Conservation (phyloP, 2,329 filamentous ascomycete genomes). For the Emydomyces testavorans region DNA sequence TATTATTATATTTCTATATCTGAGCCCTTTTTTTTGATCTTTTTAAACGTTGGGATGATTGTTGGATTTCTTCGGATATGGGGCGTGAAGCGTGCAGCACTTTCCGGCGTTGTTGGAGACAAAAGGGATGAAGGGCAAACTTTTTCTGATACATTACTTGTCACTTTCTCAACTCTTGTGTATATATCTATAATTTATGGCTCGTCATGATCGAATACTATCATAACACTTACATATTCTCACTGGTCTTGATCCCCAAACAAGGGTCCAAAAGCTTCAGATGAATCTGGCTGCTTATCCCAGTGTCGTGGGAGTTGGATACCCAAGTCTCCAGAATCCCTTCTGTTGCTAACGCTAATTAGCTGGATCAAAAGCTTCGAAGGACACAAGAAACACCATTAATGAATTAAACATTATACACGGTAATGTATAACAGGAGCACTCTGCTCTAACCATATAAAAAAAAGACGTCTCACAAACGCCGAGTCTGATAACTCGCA, state of each 20-base stretch:
- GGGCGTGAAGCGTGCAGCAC: not conserved
- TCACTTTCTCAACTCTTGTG: slow-evolving; percentile 2
- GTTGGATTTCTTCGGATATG: slow-evolving; percentile 11
- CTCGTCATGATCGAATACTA: not conserved
- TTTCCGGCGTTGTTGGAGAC: not conserved
- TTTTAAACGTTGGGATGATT: slow-evolving; percentile 5
- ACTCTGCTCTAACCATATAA: not conserved
- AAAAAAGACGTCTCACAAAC: not conserved
- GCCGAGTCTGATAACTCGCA: no score
- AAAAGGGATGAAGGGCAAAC: not conserved
- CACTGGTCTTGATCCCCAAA: no score
- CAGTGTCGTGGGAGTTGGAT: no score
- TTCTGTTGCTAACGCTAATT: no score
- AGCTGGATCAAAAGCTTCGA: not conserved
- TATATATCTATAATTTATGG: not conserved
- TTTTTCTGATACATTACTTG: not conserved
- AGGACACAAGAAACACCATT: not conserved
- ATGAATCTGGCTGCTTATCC: no score
- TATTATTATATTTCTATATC: not conserved
- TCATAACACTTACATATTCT: not conserved
- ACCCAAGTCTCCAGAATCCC: no score
- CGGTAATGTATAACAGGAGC: not conserved
- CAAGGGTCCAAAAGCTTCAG: no score
- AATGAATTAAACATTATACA: not conserved
- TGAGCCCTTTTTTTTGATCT: slow-evolving; percentile 13